Evolutionary conservation across 2,329 filamentous ascomycete species (phyloP), one percentile per base, ranked within the genome.

Genomic region (Rugonectria rugulosa): DNA sequence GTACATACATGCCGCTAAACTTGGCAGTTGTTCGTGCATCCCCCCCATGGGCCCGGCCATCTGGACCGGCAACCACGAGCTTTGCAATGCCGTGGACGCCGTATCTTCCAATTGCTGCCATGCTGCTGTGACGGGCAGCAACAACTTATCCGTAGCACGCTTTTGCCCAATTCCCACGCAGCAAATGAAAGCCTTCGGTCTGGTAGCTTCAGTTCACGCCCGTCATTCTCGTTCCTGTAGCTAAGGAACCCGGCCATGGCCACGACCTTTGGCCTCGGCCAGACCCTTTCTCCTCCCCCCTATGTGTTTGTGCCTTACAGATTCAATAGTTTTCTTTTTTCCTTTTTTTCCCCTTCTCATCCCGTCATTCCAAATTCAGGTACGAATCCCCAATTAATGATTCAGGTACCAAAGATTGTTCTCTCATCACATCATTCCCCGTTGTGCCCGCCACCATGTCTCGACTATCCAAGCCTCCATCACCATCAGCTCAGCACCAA

Each of bases 61-160:
- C 46, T 46, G 29, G 40, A 42, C 29, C 38, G 31, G 37, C 20
- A 24, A 14, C 36, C 24, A 20, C 36, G 24, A 24, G 6, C 9
- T 11, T 24, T 42, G 47, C 47, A n/a, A 51, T 51, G 41, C 40
- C 48, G 48, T 53, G 51, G 31, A 54, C 26, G 29, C 17, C 31
- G 41, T 20, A 11, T 45, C 40, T 44, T 34, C 46, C 42, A 38
- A 40, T 55, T 45, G 53, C 46, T 45, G 34, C 20, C 19, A 24
- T 44, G 20, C 10, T n/a, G 15, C 10, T 17, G 40, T 42, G 40
- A 29, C 8, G 12, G 5, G 3, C 10, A 19, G 6, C 19, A n/a
- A 45, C 12, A 26, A 32, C 26, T 45, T 31, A 20, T 45, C 26
- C 27, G 17, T 45, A 14, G 29, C 10, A 32, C 7, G 29, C 10